These are phyloP conservation scores for Leptographium galeiforme DNA, from an alignment of 2,329 filamentous ascomycete genomes.

Conservation along the genomic window DNA sequence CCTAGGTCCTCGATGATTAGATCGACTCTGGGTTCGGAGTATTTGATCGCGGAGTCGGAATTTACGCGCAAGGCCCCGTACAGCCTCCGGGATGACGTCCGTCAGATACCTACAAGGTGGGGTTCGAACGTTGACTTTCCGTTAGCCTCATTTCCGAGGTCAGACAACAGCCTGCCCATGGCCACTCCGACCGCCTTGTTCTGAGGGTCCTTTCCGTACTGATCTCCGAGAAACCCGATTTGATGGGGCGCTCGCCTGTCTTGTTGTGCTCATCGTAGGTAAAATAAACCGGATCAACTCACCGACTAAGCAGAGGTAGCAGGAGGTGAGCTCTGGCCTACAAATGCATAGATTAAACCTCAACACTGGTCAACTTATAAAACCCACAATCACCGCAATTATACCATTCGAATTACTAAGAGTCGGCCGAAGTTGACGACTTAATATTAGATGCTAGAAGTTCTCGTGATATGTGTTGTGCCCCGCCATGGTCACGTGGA, in stretches of 20 bases:
- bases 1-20: constrained; percentile 88
- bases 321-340: too few relatives aligned
- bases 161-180: constrained; percentile 68
- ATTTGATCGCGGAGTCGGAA: constrained; percentile 89
- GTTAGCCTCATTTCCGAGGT: constrained; percentile 75
- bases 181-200: constrained; percentile 71
- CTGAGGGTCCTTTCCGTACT: constrained; percentile 79
- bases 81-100: constrained; percentile 69
- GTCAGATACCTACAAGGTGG: constrained; percentile 81
- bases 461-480: too few relatives aligned
- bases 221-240: constrained; percentile 73
- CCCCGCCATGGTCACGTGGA: too few relatives aligned
- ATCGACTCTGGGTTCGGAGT: constrained; percentile 71
- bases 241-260: constrained; percentile 81
- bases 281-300: too few relatives aligned
- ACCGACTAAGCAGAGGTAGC: too few relatives aligned
- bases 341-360: too few relatives aligned
- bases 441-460: too few relatives aligned
- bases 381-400: too few relatives aligned
- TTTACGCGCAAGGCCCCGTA: constrained; percentile 79
- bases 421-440: too few relatives aligned
- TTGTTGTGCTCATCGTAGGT: constrained; percentile 84
- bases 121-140: constrained; percentile 87
- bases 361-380: too few relatives aligned
- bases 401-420: too few relatives aligned